Conservation (phyloP, 345 rosid genomes). For the Dovyalis caffra region DNA sequence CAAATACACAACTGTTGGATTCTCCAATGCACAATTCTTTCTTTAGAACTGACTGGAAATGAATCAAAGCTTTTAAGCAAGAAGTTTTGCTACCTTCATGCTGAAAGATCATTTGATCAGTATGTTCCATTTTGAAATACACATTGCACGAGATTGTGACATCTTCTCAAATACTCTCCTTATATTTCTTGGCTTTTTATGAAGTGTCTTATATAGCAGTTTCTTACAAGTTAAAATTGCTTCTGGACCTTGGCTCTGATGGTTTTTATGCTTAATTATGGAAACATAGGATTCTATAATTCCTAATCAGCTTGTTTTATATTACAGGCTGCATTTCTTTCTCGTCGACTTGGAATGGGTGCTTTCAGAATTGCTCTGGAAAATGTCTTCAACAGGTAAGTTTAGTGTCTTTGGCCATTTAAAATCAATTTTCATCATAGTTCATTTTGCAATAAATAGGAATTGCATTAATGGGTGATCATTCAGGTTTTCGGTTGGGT, state of each 20-base stretch:
- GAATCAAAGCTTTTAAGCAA: not conserved
- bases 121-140: not conserved
- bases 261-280: not conserved
- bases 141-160: not conserved
- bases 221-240: not conserved
- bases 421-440: not conserved
- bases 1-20: not conserved
- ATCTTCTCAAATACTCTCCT: not conserved
- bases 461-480: too few species aligned
- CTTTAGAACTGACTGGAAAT: not conserved
- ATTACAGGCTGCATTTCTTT: constrained; percentile 44
- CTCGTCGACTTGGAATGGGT: constrained; percentile 47
- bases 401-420: not conserved
- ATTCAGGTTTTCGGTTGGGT: too few species aligned
- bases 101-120: not conserved
- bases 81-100: not conserved
- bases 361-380: constrained; percentile 52
- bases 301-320: not conserved
- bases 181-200: not conserved
- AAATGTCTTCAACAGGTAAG: constrained; percentile 46
- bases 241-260: not conserved
- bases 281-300: not conserved
- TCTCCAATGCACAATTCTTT: not conserved
- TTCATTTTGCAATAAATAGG: not conserved
- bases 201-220: not conserved